These are phyloP conservation scores for Sugiyamaella castrensis DNA, from an alignment of 1,139 yeast genomes.

Conservation along the genomic window DNA sequence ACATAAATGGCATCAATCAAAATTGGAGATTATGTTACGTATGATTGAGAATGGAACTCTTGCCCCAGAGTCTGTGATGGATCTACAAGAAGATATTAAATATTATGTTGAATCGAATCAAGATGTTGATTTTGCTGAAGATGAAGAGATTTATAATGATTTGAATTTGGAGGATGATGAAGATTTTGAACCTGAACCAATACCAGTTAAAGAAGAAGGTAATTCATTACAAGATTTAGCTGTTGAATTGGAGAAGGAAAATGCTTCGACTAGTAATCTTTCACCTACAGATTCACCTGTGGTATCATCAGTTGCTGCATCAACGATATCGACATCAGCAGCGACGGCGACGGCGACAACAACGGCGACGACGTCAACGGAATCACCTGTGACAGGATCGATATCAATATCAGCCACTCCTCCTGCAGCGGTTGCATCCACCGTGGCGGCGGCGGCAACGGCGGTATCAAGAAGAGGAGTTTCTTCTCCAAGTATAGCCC, in stretches of 20 bases:
- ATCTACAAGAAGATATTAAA: constrained; percentile 82
- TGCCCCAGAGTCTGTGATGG: constrained; percentile 77
- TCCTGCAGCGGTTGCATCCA: constrained; percentile 29
- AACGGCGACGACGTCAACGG: neutral
- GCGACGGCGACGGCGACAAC: neutral
- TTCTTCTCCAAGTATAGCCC: constrained; percentile 10
- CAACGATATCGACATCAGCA: constrained; percentile 1
- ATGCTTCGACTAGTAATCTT: constrained; percentile 8
- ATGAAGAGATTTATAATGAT: constrained; percentile 89
- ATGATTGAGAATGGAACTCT: constrained; percentile 79
- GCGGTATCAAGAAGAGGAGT: constrained; percentile 19
- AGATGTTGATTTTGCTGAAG: constrained; percentile 94
- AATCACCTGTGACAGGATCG: neutral
- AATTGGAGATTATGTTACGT: constrained; percentile 74
- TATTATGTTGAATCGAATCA: constrained; percentile 94
- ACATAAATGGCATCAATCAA: constrained; percentile 74
- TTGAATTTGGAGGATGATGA: constrained; percentile 73
- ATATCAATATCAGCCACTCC: neutral
- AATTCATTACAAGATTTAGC: constrained; percentile 41
- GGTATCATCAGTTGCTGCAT: neutral
- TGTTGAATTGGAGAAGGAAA: constrained; percentile 29
- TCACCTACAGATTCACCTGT: neutral
- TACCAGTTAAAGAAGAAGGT: constrained; percentile 36
- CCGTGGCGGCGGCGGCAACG: constrained; percentile 23
- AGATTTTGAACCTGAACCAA: constrained; percentile 45